Conservation (phyloP, 805 yeast genomes). For the Ogataea neopini region DNA sequence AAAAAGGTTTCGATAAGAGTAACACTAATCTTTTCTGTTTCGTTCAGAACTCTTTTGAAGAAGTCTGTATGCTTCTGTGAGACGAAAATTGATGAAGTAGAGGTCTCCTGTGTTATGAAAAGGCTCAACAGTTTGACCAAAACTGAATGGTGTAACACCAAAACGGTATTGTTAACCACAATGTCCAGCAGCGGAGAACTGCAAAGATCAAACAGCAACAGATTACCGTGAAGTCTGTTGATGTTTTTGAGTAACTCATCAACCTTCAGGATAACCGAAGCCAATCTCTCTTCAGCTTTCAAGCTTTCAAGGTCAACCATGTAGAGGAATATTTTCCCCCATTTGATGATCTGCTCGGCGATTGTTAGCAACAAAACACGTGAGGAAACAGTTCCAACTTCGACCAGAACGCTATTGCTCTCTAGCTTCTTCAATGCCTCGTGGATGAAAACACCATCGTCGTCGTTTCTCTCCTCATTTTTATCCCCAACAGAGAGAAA, state of each 20-base stretch:
- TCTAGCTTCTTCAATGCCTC: slow-evolving; percentile 35
- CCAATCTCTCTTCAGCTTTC: slow-evolving; percentile 20
- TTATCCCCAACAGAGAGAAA: slow-evolving; percentile 16
- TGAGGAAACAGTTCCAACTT: slow-evolving; percentile 30
- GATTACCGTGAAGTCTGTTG: slow-evolving; percentile 29
- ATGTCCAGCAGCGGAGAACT: slow-evolving; percentile 28
- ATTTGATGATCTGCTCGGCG: slow-evolving; percentile 34
- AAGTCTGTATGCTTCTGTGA: slow-evolving; percentile 22
- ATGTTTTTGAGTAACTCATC: slow-evolving; percentile 30
- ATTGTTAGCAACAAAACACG: slow-evolving; percentile 30
- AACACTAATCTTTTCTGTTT: slow-evolving; percentile 24
- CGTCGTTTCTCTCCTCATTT: no score
- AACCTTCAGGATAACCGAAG: slow-evolving; percentile 25
- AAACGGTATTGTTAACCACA: slow-evolving; percentile 29
- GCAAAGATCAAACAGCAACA: slow-evolving; percentile 29
- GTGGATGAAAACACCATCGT: slow-evolving; percentile 26
- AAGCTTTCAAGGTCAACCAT: slow-evolving; percentile 31
- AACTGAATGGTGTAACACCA: slow-evolving; percentile 31
- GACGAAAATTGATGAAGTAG: slow-evolving; percentile 9
- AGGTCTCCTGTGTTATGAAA: slow-evolving; percentile 13
- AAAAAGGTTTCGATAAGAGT: slow-evolving; percentile 22
- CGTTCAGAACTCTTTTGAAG: slow-evolving; percentile 23
- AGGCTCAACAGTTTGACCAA: slow-evolving; percentile 28
- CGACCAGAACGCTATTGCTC: slow-evolving; percentile 30
- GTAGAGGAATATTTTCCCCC: slow-evolving; percentile 35